Evolutionary conservation across 2,329 filamentous ascomycete species (phyloP).

Genomic region (Diaporthe citriasiana): DNA sequence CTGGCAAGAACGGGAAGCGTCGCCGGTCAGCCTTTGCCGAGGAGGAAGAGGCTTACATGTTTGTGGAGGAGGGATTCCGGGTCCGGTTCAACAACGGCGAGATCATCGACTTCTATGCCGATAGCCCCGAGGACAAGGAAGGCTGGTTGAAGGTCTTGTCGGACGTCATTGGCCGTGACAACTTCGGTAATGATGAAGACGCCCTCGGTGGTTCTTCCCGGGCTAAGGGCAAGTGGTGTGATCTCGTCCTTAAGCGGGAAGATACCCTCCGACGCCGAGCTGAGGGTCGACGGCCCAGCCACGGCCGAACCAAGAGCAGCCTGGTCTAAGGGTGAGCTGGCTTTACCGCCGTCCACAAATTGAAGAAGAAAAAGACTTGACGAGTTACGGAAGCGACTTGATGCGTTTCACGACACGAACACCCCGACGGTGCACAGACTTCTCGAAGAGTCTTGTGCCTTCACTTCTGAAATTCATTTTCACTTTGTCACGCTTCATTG

Average conservation of each 20-base stretch:
- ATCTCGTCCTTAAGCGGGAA: slow-evolving; percentile 75
- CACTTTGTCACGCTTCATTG: slow-evolving; percentile 5
- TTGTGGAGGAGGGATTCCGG: slow-evolving; percentile 98
- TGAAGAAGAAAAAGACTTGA: slow-evolving; percentile 39
- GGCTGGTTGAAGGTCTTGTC: slow-evolving; percentile 92
- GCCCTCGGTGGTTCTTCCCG: slow-evolving; percentile 56
- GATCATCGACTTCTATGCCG: slow-evolving; percentile 98
- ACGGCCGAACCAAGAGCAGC: slow-evolving; percentile 71
- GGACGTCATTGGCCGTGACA: slow-evolving; percentile 75
- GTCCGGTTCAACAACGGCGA: slow-evolving; percentile 99
- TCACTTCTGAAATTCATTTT: slow-evolving; percentile 2
- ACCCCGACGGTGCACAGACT: neutral
- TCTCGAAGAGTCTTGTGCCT: neutral
- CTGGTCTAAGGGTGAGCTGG: slow-evolving; percentile 39
- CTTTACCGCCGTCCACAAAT: slow-evolving; percentile 14
- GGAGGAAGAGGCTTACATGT: slow-evolving; percentile 99
- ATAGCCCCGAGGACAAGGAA: slow-evolving; percentile 88
- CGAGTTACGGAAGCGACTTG: slow-evolving; percentile 27
- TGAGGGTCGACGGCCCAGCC: slow-evolving; percentile 61
- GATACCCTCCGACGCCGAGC: slow-evolving; percentile 69
- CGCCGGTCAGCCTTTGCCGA: slow-evolving; percentile 96
- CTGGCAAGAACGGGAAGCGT: slow-evolving; percentile 81
- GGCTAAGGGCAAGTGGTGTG: slow-evolving; percentile 74
- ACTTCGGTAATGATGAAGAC: slow-evolving; percentile 62
- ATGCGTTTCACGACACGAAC: slow-evolving; percentile 21